Conservation (phyloP, 345 rosid genomes). For the Salix exigua region DNA sequence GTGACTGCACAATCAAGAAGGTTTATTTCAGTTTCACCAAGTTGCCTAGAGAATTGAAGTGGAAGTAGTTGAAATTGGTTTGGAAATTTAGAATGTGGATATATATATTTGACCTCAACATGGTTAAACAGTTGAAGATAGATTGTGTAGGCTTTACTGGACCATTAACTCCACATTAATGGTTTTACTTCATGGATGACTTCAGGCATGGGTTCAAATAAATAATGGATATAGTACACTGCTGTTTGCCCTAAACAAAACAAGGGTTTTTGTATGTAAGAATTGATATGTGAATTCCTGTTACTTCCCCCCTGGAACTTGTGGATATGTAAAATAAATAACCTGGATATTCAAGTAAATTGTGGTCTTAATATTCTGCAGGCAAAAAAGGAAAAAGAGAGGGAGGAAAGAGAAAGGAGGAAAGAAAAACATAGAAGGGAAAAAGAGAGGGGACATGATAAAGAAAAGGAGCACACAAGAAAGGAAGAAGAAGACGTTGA, state of each 20-base stretch:
- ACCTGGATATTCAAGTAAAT: neutral
- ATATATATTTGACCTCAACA: neutral
- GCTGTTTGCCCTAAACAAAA: neutral
- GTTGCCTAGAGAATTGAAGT: too few species aligned
- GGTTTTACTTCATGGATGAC: too few species aligned
- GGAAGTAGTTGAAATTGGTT: too few species aligned
- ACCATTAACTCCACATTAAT: neutral
- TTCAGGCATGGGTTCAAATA: too few species aligned
- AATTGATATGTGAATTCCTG: neutral
- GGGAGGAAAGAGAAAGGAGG: constrained; percentile 65
- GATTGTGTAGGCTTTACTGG: neutral
- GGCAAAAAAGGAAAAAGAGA: constrained; percentile 67
- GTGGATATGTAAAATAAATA: neutral
- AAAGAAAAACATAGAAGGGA: constrained; percentile 64
- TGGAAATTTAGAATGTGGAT: too few species aligned
- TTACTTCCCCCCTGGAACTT: neutral
- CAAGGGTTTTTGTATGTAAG: neutral
- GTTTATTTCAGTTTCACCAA: too few species aligned
- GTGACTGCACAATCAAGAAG: too few species aligned
- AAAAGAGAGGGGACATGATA: constrained; percentile 55
- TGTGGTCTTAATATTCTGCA: constrained; percentile 26
- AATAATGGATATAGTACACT: too few species aligned
- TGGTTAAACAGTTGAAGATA: neutral
- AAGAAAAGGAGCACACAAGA: constrained; percentile 52
- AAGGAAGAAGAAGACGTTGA: constrained; percentile 48